Evolutionary conservation across 257 asterid species (phyloP), one percentile per base, ranked within the genome.

Genomic region (Catharanthus roseus): DNA sequence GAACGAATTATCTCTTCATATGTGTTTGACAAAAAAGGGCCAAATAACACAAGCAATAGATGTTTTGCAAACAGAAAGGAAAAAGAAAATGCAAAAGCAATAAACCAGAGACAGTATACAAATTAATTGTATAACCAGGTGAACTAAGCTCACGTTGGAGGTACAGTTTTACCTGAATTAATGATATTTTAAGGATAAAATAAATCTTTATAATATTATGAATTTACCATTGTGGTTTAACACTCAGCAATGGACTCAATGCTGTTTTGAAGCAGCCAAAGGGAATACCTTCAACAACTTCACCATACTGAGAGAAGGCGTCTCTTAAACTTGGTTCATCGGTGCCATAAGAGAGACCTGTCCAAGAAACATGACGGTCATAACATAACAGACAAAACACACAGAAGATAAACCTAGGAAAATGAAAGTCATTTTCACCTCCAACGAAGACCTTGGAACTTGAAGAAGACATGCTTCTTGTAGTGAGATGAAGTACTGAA

Each of bases 271-370:
- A 54, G 47, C 62, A 3, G 56, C 49, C 21, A 42, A 34, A 1
- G 18, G 28, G 51, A 24, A 54, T 82, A 90, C 97, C 95, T 75
- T 90, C 96, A 71, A 82, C 72, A 29, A 93, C 90, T 66, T 85
- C 89, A 33, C 98, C 98, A 75, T 83, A 84, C 60, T 85, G 88
- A 73, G 96, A 45, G 79, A 93, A 90, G 24, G 90, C 89, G 54
- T 93, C 96, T 70, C 26, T 82, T 82, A 93, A 72, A 74, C 90
- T 84, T 74, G 54, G 65, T 26, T 89, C 91, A 50, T 93, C 98
- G 0, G 92, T 93, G 78, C 77, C 74, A 67, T 78, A 93, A 0
- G 95, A 85, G 70, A 93, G 95, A 74, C 98, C 98, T 93, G 84
- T 49, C 66, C 21, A 63, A 57, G 26, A 71, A 42, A 54, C 34